Evolutionary conservation across 2,329 filamentous ascomycete species (phyloP), one percentile per base, ranked within the genome.

Genomic region (Epichloe coenophiala): DNA sequence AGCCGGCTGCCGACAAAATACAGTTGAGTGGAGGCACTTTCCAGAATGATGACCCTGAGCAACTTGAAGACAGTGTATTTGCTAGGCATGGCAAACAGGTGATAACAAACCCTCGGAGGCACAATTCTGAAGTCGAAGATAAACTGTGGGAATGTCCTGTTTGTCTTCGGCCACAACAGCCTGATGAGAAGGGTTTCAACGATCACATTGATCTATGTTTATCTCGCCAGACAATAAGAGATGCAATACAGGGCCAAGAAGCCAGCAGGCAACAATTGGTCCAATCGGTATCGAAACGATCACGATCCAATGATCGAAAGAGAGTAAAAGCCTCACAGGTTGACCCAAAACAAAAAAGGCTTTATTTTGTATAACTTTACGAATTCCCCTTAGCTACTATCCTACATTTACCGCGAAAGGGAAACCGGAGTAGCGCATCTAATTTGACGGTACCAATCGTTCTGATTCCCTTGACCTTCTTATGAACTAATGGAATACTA

Each of bases 161-260:
- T 43, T 98, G 93, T 64, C 69, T 71, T n/a, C 73, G 83, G 15
- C 83, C 87, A 0, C 90, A 96, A 60, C 61, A 72, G 0, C 78
- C 88, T 0, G 76, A 91, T 47, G 88, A 96, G 63, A 75, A 75
- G 44, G 71, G 69, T 0, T 95, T 97, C 68, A 98, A 98, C 58
- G 80, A 85, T 51, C 93, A 98, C 61, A 89, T 98, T 48, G 93
- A 98, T 63, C 77, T 86, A 8, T 98, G 93, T 64, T 75, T 98
- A 1, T 96, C 90, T 1, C 76, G 83, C 50, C 81, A 86, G 60
- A 87, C 88, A 0, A 97, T 98, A 59, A 84, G 84, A 44, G 88
- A 96, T 59, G 84, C 81, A 0, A 83, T 93, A 1, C 82, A 87
- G 51, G 74, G 74, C 50, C 66, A 73, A 53, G 61, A 61, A 46